Conservation (phyloP, 345 rosid species). For the Eucalyptus curtisii region DNA sequence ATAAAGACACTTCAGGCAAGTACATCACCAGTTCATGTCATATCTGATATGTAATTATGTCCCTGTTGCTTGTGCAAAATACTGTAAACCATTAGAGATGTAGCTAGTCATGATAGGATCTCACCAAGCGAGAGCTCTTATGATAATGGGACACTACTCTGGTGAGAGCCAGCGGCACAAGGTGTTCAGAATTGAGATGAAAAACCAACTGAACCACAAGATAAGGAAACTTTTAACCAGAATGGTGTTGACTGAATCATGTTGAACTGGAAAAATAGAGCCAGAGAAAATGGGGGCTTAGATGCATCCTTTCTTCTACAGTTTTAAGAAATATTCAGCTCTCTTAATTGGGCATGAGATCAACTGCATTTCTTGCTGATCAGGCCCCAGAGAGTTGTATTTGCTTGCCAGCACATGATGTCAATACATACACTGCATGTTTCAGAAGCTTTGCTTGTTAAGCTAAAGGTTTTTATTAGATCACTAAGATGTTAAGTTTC, state of each 20-base stretch:
- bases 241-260: neutral
- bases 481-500: neutral
- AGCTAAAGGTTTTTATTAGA: neutral
- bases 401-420: neutral
- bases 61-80: neutral
- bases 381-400: neutral
- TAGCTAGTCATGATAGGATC: neutral
- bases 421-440: neutral
- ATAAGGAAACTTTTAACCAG: neutral
- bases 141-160: neutral
- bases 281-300: neutral
- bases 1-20: slow-evolving; percentile 59
- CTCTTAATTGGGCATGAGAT: neutral
- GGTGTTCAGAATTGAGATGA: neutral
- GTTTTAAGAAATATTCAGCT: neutral
- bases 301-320: neutral
- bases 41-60: neutral
- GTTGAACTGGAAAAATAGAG: neutral
- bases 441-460: neutral
- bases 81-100: neutral
- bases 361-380: neutral
- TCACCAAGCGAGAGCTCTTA: neutral
- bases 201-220: neutral
- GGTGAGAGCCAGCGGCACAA: neutral
- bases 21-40: neutral